Percentiles rank a stretch among this genome's conserved stretches.
Conservation (phyloP, 208 protist species). For the Trypanosoma theileri region DNA sequence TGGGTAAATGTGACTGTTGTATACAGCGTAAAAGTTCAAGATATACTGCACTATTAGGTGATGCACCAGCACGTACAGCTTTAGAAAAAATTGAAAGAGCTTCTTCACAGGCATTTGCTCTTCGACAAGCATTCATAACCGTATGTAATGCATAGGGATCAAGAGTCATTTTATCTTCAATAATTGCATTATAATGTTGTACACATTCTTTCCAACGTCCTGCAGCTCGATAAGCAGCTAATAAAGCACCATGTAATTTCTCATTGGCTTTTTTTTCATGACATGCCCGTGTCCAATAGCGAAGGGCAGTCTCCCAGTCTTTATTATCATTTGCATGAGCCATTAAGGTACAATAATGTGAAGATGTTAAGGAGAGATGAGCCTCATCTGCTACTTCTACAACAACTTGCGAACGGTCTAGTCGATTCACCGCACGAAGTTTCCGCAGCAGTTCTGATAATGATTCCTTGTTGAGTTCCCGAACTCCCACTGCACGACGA, state of each 20-base stretch:
- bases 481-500: slow-evolving; percentile 42
- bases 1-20: slow-evolving; percentile 37
- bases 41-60: slow-evolving; percentile 77
- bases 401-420: slow-evolving; percentile 71
- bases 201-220: slow-evolving; percentile 71
- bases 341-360: slow-evolving; percentile 83
- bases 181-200: slow-evolving; percentile 63
- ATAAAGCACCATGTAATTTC: slow-evolving; percentile 66
- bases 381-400: slow-evolving; percentile 47
- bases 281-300: slow-evolving; percentile 69
- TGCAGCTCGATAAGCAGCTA: slow-evolving; percentile 62
- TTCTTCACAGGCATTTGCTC: slow-evolving; percentile 50
- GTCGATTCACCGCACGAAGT: slow-evolving; percentile 61
- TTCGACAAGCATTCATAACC: slow-evolving; percentile 81
- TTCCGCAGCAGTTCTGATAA: slow-evolving; percentile 55
- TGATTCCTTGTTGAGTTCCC: slow-evolving; percentile 54
- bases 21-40: slow-evolving; percentile 77
- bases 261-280: slow-evolving; percentile 53
- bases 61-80: slow-evolving; percentile 48
- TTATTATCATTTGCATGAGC: slow-evolving; percentile 83
- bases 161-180: slow-evolving; percentile 59
- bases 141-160: slow-evolving; percentile 72
- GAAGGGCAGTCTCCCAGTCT: slow-evolving; percentile 48
- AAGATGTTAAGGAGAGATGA: slow-evolving; percentile 42
- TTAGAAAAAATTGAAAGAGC: slow-evolving; percentile 57